Conservation (phyloP, 2,329 filamentous ascomycete genomes). For the Helminthosporium solani region DNA sequence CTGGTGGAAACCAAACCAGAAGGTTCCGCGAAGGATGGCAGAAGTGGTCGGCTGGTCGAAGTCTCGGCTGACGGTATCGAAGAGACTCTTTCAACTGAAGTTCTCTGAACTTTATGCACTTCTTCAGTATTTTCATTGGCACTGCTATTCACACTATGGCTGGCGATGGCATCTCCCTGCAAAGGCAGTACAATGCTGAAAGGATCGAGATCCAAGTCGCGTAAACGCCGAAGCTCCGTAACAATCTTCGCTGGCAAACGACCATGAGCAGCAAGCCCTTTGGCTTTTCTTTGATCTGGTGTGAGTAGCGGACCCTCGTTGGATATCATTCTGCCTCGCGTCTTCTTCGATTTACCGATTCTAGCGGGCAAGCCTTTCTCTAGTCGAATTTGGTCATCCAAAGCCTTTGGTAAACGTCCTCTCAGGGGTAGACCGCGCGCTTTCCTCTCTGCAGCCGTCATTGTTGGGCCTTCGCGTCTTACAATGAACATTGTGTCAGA, state of each 20-base stretch:
- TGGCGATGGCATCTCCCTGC: not conserved
- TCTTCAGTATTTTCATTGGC: not conserved
- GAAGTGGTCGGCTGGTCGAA: not conserved
- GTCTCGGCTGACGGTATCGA: not conserved
- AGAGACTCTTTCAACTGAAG: not conserved
- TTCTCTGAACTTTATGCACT: not conserved
- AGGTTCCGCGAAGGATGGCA: no score
- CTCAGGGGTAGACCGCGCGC: conserved; percentile 24
- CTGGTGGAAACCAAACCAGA: not conserved
- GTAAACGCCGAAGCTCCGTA: conserved; percentile 25
- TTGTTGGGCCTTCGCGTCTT: conserved; percentile 16
- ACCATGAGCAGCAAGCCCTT: conserved; percentile 27
- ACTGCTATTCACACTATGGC: not conserved
- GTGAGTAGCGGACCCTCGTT: conserved; percentile 23
- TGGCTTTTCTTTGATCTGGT: conserved; percentile 25
- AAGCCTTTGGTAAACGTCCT: conserved; percentile 25
- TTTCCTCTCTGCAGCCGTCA: conserved; percentile 32
- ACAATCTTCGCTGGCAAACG: conserved; percentile 27
- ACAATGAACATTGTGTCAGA: no score
- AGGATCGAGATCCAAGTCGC: conserved; percentile 5
- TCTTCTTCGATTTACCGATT: conserved; percentile 17
- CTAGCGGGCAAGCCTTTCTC: conserved; percentile 5
- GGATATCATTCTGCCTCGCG: conserved; percentile 7
- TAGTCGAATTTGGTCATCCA: conserved; percentile 26
- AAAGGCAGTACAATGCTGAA: not conserved